A percentile compares a stretch with the other conserved stretches of the same genome.
These are phyloP conservation scores for Chlamydomonas eustigma DNA, from an alignment of 139 green algal genomes.

Conservation along the genomic window DNA sequence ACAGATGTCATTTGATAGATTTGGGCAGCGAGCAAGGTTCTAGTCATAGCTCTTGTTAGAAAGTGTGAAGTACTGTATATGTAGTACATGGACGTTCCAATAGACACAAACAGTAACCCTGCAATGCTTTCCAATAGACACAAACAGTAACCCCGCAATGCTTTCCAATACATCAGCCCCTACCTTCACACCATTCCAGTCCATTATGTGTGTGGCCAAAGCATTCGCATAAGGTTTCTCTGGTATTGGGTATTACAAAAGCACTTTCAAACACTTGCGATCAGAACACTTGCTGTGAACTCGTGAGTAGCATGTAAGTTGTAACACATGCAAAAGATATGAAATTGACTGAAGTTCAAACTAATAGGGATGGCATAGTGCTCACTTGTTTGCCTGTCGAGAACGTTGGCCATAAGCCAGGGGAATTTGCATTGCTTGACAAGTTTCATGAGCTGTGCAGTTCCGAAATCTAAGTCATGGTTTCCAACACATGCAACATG, in stretches of 20 bases:
- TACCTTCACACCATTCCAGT: slow-evolving; percentile 31
- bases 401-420: slow-evolving; percentile 77
- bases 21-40: too few relatives aligned
- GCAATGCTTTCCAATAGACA: slow-evolving; percentile 49
- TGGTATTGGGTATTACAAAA: slow-evolving; percentile 2
- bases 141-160: background rate
- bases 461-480: slow-evolving; percentile 61
- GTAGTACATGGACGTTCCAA: background rate
- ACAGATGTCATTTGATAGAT: too few relatives aligned
- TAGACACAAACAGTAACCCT: slow-evolving; percentile 61
- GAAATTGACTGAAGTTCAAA: background rate
- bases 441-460: slow-evolving; percentile 47
- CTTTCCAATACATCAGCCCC: background rate
- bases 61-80: slow-evolving; percentile 1
- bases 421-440: slow-evolving; percentile 59
- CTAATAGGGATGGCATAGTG: background rate
- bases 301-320: background rate
- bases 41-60: too few relatives aligned
- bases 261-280: too few relatives aligned
- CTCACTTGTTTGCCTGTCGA: slow-evolving; percentile 50
- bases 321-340: background rate
- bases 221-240: slow-evolving; percentile 17
- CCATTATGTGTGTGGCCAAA: slow-evolving; percentile 21
- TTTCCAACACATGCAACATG: slow-evolving; percentile 54
- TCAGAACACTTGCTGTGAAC: too few relatives aligned